These are phyloP conservation scores for Cryptosporidium xiaoi DNA, from an alignment of 169 alveolate species.

Conservation along the genomic window DNA sequence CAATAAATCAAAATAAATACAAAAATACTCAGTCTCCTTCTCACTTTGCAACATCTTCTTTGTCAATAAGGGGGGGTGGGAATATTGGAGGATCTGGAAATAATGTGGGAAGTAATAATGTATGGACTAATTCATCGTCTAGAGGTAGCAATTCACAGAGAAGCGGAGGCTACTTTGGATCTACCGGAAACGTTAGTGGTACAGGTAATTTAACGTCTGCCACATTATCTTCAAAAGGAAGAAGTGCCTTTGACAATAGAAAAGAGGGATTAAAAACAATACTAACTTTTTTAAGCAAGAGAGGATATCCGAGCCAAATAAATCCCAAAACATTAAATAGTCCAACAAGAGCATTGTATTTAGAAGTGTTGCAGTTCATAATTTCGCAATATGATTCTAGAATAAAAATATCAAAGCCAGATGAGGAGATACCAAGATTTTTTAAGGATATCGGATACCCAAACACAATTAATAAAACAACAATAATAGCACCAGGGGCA, in stretches of 20 bases:
- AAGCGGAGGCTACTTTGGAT: not conserved
- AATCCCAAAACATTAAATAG: constrained; percentile 63
- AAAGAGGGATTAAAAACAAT: constrained; percentile 66
- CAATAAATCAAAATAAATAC: not conserved
- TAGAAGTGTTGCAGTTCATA: constrained; percentile 63
- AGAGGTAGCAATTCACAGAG: constrained; percentile 47
- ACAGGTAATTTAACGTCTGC: constrained; percentile 8
- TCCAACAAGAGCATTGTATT: constrained; percentile 61
- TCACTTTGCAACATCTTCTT: constrained; percentile 65
- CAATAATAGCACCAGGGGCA: constrained; percentile 85
- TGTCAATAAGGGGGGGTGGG: not conserved
- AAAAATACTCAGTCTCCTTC: constrained; percentile 60
- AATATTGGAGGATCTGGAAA: not conserved
- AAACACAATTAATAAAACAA: constrained; percentile 81
- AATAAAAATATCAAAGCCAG: constrained; percentile 58
- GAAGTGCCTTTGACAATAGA: constrained; percentile 38
- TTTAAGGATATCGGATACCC: constrained; percentile 83
- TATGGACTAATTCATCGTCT: constrained; percentile 34
- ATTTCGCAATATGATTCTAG: constrained; percentile 55
- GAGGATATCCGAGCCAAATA: constrained; percentile 62
- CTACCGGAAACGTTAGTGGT: constrained; percentile 1
- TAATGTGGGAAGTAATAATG: not conserved
- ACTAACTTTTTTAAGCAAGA: constrained; percentile 69
- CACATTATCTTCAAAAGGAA: constrained; percentile 42
- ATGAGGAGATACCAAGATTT: constrained; percentile 75